These are phyloP conservation scores for Gynandropsis gynandra DNA, from an alignment of 345 rosid species.

Conservation along the genomic window DNA sequence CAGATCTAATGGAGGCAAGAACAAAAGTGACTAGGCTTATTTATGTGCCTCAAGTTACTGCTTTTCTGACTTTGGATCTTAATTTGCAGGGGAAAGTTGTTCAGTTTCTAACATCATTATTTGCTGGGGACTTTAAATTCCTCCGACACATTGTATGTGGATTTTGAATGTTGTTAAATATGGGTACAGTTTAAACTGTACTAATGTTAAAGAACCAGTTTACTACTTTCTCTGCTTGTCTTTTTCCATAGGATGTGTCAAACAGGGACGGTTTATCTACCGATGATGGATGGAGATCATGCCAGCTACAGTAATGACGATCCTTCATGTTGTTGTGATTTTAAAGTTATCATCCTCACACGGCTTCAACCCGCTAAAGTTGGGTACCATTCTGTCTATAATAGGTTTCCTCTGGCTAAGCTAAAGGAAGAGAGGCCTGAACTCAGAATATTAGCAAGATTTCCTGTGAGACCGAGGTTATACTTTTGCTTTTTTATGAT, in stretches of 20 bases:
- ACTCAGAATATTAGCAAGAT: constrained; percentile 64
- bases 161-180: constrained; percentile 6
- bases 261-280: constrained; percentile 66
- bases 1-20: constrained; percentile 66
- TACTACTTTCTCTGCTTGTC: constrained; percentile 16
- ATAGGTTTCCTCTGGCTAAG: constrained; percentile 64
- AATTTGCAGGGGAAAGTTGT: constrained; percentile 59
- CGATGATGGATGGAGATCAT: constrained; percentile 52
- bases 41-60: not conserved
- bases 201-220: not conserved
- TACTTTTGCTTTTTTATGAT: too few species aligned
- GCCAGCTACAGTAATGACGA: constrained; percentile 40
- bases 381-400: constrained; percentile 16
- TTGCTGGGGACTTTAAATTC: constrained; percentile 63
- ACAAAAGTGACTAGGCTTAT: constrained; percentile 2
- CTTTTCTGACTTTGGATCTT: constrained; percentile 3
- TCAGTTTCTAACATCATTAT: constrained; percentile 46
- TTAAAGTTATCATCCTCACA: constrained; percentile 12
- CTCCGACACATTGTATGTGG: constrained; percentile 59
- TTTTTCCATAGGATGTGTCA: constrained; percentile 56
- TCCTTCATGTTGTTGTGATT: constrained; percentile 5
- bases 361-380: too few species aligned
- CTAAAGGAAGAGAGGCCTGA: constrained; percentile 65
- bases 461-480: constrained; percentile 61
- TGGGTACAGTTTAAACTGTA: not conserved